phyloP scores from a whole-genome alignment of 1,284 basidiomycete genomes.

The Cerioporus squamosus region DNA sequence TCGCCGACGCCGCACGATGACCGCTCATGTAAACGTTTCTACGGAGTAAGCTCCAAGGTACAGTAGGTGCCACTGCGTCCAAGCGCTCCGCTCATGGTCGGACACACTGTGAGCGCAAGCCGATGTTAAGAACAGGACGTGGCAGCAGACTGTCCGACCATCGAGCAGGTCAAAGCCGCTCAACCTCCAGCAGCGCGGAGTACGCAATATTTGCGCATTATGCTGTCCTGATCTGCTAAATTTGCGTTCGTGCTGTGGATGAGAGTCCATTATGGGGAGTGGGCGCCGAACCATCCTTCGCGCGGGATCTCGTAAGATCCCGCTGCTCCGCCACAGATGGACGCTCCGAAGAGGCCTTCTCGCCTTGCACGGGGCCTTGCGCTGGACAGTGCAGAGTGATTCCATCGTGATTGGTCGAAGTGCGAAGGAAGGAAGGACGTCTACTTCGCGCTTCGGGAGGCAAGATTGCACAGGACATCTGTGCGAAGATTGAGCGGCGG shows the following conservation, averaged over 20 bases:
- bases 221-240: too few relatives aligned
- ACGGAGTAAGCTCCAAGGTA: background rate
- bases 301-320: constrained; percentile 23
- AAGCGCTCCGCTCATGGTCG: constrained; percentile 1
- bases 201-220: background rate
- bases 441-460: too few relatives aligned
- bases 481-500: background rate
- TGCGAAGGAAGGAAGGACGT: background rate
- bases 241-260: background rate
- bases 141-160: background rate
- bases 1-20: background rate
- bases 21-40: background rate
- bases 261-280: constrained; percentile 11
- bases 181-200: too few relatives aligned
- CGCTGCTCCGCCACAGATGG: constrained; percentile 1
- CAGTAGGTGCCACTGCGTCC: background rate
- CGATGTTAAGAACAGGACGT: background rate
- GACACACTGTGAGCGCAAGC: background rate
- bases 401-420: constrained; percentile 16
- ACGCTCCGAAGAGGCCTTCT: background rate
- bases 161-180: too few relatives aligned
- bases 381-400: background rate
- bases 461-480: background rate
- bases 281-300: background rate
- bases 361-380: background rate